Conservation (phyloP, 805 yeast genomes). For the Starmerella roubikii region DNA sequence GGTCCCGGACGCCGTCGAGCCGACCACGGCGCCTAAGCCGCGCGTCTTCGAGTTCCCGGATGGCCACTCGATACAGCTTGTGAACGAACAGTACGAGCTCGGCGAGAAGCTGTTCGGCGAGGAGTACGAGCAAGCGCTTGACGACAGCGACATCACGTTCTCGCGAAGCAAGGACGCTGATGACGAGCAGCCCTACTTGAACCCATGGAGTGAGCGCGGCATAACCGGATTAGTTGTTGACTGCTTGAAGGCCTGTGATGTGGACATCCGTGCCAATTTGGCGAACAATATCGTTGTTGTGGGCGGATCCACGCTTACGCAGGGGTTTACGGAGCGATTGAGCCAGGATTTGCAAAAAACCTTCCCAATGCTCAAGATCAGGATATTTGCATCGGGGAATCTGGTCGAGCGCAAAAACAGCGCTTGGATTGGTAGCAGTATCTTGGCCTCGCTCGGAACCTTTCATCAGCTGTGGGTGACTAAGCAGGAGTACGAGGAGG, state of each 20-base stretch:
- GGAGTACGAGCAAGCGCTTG: not conserved
- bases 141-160: not conserved
- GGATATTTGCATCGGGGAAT: constrained; percentile 67
- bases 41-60: constrained; percentile 47
- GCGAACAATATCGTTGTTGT: constrained; percentile 83
- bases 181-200: not conserved
- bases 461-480: constrained; percentile 97
- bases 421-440: constrained; percentile 88
- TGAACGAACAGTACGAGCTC: constrained; percentile 44
- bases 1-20: constrained; percentile 7
- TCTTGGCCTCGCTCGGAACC: constrained; percentile 75
- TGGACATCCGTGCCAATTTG: constrained; percentile 76
- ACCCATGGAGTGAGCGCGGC: constrained; percentile 25
- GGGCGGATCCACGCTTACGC: constrained; percentile 69
- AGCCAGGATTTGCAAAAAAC: constrained; percentile 51
- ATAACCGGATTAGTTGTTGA: constrained; percentile 48
- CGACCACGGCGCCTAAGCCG: constrained; percentile 25
- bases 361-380: constrained; percentile 74
- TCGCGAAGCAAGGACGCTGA: constrained; percentile 1
- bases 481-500: constrained; percentile 73
- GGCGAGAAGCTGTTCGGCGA: constrained; percentile 57
- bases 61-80: constrained; percentile 52
- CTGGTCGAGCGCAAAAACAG: constrained; percentile 63
- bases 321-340: constrained; percentile 68
- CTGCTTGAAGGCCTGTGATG: constrained; percentile 41